Conservation (phyloP, 805 yeast species). For the Diddensiella santjacobensis region DNA sequence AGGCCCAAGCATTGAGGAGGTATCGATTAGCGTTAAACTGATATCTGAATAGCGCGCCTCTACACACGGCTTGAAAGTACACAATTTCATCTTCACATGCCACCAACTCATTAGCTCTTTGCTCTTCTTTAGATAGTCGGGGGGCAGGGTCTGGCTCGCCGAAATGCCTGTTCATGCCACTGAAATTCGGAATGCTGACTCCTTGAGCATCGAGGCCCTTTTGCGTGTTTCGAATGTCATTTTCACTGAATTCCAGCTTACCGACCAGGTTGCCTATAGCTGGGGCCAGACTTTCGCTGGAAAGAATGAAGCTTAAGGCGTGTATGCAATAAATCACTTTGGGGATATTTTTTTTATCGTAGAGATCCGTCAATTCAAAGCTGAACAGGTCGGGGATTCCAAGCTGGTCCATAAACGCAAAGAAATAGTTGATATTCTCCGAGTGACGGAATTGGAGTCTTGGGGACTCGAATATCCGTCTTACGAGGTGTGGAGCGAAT, state of each 20-base stretch:
- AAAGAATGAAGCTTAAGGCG: conserved; percentile 74
- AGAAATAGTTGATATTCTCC: conserved; percentile 84
- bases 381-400: conserved; percentile 83
- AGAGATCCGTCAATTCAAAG: conserved; percentile 88
- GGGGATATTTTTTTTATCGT: conserved; percentile 87
- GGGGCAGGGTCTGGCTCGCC: conserved; percentile 28
- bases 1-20: conserved; percentile 40
- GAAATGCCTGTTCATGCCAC: conserved; percentile 45
- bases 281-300: conserved; percentile 54
- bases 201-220: conserved; percentile 58
- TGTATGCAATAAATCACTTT: conserved; percentile 91
- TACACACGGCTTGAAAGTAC: conserved; percentile 61
- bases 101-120: conserved; percentile 30
- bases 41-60: conserved; percentile 68
- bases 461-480: conserved; percentile 51
- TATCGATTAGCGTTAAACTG: conserved; percentile 58
- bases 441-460: conserved; percentile 84
- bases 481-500: conserved; percentile 63
- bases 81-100: conserved; percentile 38
- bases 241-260: conserved; percentile 56
- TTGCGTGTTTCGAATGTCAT: conserved; percentile 66
- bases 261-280: conserved; percentile 61
- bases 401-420: conserved; percentile 59
- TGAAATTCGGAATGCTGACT: conserved; percentile 72
- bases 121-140: conserved; percentile 33